Conservation (phyloP, 1,284 basidiomycete species). For the Inonotus obliquus region DNA sequence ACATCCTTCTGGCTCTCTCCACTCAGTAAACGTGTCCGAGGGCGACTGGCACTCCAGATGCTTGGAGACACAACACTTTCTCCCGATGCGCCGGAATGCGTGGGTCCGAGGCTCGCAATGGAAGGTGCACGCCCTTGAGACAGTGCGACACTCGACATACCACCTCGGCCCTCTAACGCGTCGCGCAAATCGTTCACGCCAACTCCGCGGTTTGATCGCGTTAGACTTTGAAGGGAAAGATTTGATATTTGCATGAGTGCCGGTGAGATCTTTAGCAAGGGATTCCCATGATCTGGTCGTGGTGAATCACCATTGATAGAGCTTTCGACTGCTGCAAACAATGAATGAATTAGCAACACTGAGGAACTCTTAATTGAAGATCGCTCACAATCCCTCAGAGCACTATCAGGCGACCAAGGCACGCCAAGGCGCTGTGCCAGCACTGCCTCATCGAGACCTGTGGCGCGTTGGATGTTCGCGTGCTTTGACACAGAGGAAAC, state of each 20-base stretch:
- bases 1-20: conserved; percentile 64
- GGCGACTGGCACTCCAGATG: conserved; percentile 40
- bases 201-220: conserved; percentile 68
- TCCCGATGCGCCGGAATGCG: conserved; percentile 37
- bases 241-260: conserved; percentile 87
- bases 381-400: conserved; percentile 68
- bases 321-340: conserved; percentile 50
- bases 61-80: conserved; percentile 10
- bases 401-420: conserved; percentile 73
- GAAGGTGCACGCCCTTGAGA: conserved; percentile 49
- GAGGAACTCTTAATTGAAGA: not conserved
- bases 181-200: conserved; percentile 85
- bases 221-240: conserved; percentile 74
- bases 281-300: conserved; percentile 60
- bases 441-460: conserved; percentile 53
- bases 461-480: conserved; percentile 53
- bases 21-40: conserved; percentile 42
- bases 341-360: not conserved
- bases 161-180: conserved; percentile 76
- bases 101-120: conserved; percentile 69
- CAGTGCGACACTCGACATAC: conserved; percentile 71
- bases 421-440: conserved; percentile 49
- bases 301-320: conserved; percentile 53
- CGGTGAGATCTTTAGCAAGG: conserved; percentile 73
- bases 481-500: conserved; percentile 49